Evolutionary conservation across 805 yeast species (phyloP).

Genomic region (Candida qinlingensis): DNA sequence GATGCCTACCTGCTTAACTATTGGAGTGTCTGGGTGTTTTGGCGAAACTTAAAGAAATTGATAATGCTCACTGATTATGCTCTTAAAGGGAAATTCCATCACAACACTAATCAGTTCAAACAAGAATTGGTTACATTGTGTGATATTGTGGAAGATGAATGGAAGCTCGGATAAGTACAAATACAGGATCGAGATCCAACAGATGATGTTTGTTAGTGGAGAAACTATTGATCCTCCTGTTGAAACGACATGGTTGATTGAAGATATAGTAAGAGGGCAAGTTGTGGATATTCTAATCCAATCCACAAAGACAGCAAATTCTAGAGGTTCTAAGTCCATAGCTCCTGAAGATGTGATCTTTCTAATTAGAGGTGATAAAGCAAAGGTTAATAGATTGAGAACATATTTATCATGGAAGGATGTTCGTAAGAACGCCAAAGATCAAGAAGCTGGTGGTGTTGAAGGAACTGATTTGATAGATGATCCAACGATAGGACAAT

Average conservation of each 20-base stretch:
- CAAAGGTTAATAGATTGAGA: conserved; percentile 85
- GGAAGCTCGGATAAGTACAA: conserved; percentile 43
- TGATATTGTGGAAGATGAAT: not conserved
- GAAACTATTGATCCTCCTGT: conserved; percentile 92
- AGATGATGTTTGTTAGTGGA: conserved; percentile 98
- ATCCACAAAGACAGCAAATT: conserved; percentile 70
- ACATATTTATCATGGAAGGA: conserved; percentile 97
- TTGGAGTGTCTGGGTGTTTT: conserved; percentile 1
- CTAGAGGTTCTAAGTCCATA: conserved; percentile 78
- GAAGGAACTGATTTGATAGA: conserved; percentile 49
- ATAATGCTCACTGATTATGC: not conserved
- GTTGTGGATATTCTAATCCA: conserved; percentile 81
- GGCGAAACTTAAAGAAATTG: not conserved
- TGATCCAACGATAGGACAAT: conserved; percentile 28
- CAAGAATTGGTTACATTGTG: too few species aligned
- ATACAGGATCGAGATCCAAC: conserved; percentile 90
- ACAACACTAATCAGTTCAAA: too few species aligned
- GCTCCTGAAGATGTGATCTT: conserved; percentile 92
- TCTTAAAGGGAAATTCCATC: not conserved
- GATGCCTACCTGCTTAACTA: too few species aligned
- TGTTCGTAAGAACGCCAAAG: conserved; percentile 76
- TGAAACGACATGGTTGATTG: conserved; percentile 87
- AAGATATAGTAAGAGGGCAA: conserved; percentile 92
- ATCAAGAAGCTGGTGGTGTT: conserved; percentile 57
- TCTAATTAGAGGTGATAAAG: conserved; percentile 85